phyloP scores from a whole-genome alignment of 306 rosid genomes.

The Dalbergia cochinchinensis region DNA sequence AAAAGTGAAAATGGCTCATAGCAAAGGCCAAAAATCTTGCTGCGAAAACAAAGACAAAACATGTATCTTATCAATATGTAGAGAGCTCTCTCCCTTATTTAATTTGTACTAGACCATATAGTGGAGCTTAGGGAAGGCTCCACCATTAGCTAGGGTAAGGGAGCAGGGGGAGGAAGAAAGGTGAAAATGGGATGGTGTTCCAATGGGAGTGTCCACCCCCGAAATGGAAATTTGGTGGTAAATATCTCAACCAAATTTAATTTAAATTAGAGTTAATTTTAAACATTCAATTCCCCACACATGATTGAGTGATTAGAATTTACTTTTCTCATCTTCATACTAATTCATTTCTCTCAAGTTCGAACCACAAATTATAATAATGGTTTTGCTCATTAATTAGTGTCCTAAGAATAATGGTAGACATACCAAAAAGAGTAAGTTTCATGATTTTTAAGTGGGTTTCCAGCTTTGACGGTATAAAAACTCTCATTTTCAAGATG shows the following conservation, averaged over 20 bases:
- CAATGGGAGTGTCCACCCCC: neutral
- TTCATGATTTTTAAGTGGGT: no score
- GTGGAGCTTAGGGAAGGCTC: conserved; percentile 35
- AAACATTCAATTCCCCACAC: no score
- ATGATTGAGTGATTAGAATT: no score
- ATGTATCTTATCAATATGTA: conserved; percentile 53
- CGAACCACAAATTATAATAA: no score
- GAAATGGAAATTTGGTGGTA: neutral
- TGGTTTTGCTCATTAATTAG: no score
- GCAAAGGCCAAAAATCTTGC: conserved; percentile 50
- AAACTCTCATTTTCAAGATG: no score
- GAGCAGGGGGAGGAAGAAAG: neutral
- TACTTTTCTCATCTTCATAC: no score
- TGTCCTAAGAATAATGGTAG: no score
- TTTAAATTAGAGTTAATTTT: no score
- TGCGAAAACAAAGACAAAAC: conserved; percentile 53
- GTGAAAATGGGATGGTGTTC: conserved; percentile 3
- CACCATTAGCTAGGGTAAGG: conserved; percentile 38
- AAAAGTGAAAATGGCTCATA: conserved; percentile 45
- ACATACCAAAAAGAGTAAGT: no score
- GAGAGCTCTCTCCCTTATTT: conserved; percentile 38
- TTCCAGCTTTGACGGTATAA: no score
- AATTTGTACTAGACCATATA: conserved; percentile 11
- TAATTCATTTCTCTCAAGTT: no score
- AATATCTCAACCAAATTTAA: neutral